phyloP scores from a whole-genome alignment of 441 rosid species.

The Pelargonium myrrhifolium region DNA sequence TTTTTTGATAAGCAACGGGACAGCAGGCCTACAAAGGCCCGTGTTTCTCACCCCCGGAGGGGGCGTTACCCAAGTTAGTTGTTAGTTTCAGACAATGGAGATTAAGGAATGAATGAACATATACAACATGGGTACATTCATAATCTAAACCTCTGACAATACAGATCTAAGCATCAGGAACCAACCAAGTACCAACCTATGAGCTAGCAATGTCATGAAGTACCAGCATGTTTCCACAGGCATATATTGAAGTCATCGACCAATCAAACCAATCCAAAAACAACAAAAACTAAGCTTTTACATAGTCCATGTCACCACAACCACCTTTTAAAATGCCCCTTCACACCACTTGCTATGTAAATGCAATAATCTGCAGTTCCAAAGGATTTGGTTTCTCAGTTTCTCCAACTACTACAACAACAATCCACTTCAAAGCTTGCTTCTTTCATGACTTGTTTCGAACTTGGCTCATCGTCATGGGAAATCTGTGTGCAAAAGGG shows the following conservation, averaged over 20 bases:
- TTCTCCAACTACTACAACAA: background rate
- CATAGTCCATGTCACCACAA: background rate
- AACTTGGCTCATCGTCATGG: constrained; percentile 15
- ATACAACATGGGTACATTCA: too few species aligned
- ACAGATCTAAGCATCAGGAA: too few species aligned
- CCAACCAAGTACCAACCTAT: too few species aligned
- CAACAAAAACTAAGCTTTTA: background rate
- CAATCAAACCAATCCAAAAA: background rate
- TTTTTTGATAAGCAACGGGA: too few species aligned
- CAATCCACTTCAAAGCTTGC: background rate
- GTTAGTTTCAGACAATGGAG: too few species aligned
- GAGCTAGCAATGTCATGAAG: too few species aligned
- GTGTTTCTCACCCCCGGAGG: too few species aligned
- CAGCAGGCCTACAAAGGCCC: too few species aligned
- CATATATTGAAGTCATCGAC: background rate
- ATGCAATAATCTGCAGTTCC: background rate
- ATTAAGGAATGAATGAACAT: too few species aligned
- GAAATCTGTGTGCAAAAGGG: constrained; percentile 7
- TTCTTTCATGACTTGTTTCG: background rate
- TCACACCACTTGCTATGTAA: background rate
- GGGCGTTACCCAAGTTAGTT: too few species aligned
- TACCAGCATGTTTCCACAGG: background rate
- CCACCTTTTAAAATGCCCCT: background rate
- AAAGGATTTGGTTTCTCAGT: background rate
- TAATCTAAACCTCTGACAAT: too few species aligned